phyloP scores from a whole-genome alignment of 768 basidiomycete genomes.

The Lanmaoa rubissima region DNA sequence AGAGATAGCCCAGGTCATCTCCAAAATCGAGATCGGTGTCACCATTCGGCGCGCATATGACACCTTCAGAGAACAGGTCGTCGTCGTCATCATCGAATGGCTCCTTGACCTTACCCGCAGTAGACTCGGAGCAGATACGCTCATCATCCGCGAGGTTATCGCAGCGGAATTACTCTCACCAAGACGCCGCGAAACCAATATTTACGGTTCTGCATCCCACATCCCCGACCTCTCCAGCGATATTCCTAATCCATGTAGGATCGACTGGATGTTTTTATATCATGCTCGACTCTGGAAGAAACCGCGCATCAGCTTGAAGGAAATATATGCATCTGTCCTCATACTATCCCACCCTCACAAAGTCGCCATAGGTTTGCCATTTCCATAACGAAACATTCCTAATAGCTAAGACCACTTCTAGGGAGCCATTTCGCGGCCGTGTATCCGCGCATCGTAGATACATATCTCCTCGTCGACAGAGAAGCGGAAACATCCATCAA shows the following conservation, averaged over 20 bases:
- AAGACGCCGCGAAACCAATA: slow-evolving; percentile 50
- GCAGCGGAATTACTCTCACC: slow-evolving; percentile 66
- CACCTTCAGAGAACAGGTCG: slow-evolving; percentile 85
- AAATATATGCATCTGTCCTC: slow-evolving; percentile 75
- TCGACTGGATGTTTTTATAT: slow-evolving; percentile 78
- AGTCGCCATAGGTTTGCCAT: slow-evolving; percentile 63
- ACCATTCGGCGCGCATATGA: slow-evolving; percentile 86
- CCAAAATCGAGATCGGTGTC: slow-evolving; percentile 88
- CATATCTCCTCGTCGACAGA: slow-evolving; percentile 88
- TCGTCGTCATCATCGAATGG: slow-evolving; percentile 83
- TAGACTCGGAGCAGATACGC: slow-evolving; percentile 62
- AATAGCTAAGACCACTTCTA: slow-evolving; percentile 29
- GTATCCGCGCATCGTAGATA: slow-evolving; percentile 85
- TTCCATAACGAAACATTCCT: not conserved
- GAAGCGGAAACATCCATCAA: slow-evolving; percentile 96
- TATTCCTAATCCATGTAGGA: slow-evolving; percentile 52
- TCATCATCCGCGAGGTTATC: slow-evolving; percentile 70
- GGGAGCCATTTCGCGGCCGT: slow-evolving; percentile 82
- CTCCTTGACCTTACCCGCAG: slow-evolving; percentile 75
- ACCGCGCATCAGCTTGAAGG: slow-evolving; percentile 75
- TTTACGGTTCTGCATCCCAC: slow-evolving; percentile 39
- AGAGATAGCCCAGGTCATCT: slow-evolving; percentile 74
- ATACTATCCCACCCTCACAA: slow-evolving; percentile 73
- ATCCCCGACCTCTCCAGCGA: slow-evolving; percentile 38
- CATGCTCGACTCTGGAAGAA: slow-evolving; percentile 86